A percentile compares a stretch with the other conserved stretches of the same genome.
phyloP scores from a whole-genome alignment of 2,329 filamentous ascomycete genomes.

The Aspergillus ibericus region DNA sequence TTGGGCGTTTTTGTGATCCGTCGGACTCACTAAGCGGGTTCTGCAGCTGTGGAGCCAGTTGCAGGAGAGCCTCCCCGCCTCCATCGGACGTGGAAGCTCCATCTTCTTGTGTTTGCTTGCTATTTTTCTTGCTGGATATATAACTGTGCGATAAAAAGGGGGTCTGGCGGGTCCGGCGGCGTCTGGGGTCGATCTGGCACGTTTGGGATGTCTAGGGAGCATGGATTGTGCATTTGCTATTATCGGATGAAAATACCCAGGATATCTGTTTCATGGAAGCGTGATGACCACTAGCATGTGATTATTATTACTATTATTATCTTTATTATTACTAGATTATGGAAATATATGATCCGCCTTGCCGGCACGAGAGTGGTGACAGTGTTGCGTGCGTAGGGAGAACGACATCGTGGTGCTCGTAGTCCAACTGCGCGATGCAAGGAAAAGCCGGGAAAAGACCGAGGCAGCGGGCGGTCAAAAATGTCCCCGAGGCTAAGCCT shows the following conservation, averaged over 20 bases:
- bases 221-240: slow-evolving; percentile 15
- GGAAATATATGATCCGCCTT: slow-evolving; percentile 17
- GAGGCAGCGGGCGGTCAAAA: slow-evolving; percentile 13
- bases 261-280: slow-evolving; percentile 23
- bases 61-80: neutral
- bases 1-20: slow-evolving; percentile 53
- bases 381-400: neutral
- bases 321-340: slow-evolving; percentile 7
- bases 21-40: slow-evolving; percentile 34
- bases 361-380: neutral
- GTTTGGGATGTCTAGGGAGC: slow-evolving; percentile 19
- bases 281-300: slow-evolving; percentile 15
- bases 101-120: slow-evolving; percentile 1
- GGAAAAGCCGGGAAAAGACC: neutral
- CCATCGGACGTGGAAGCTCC: neutral
- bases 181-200: slow-evolving; percentile 12
- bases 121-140: slow-evolving; percentile 13
- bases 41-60: neutral
- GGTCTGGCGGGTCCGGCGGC: slow-evolving; percentile 8
- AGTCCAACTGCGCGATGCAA: neutral
- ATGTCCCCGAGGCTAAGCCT: slow-evolving; percentile 23
- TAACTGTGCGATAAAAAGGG: slow-evolving; percentile 11
- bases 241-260: slow-evolving; percentile 34
- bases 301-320: neutral
- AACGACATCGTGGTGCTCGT: too few relatives aligned